Evolutionary conservation across 441 rosid genomes (phyloP).

Genomic region (Omphalea diandra): DNA sequence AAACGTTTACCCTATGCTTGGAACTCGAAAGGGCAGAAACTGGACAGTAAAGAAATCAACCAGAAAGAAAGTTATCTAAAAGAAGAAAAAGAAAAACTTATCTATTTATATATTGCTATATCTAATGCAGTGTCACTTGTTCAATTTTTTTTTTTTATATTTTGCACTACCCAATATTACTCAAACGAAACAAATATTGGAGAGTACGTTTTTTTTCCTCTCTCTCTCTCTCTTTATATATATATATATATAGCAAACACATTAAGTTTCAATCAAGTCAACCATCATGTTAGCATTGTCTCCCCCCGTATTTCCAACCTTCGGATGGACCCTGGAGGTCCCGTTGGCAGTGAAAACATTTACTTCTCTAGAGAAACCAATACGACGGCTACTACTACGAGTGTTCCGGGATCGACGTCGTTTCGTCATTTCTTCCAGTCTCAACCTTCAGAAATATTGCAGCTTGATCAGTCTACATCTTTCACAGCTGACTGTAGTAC

Average conservation of each 20-base stretch:
- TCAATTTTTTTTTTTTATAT: not conserved
- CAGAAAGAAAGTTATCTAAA: too few species aligned
- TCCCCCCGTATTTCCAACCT: constrained; percentile 22
- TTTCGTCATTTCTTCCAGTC: constrained; percentile 8
- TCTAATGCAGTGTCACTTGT: not conserved
- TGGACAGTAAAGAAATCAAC: too few species aligned
- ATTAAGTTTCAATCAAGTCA: not conserved
- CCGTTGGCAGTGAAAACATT: constrained; percentile 13
- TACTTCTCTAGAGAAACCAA: not conserved
- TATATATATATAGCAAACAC: constrained; percentile 8
- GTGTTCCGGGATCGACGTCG: too few species aligned
- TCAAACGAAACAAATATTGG: not conserved
- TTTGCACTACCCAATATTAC: not conserved
- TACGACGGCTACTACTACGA: not conserved
- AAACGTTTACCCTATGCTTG: too few species aligned
- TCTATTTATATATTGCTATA: not conserved
- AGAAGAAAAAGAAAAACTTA: too few species aligned
- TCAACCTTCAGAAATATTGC: constrained; percentile 4
- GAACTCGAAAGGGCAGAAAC: too few species aligned
- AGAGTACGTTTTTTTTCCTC: too few species aligned
- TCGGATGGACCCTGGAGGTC: constrained; percentile 32
- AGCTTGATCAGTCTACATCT: constrained; percentile 20
- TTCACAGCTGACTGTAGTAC: constrained; percentile 14
- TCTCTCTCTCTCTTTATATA: not conserved
- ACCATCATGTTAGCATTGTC: constrained; percentile 30